Evolutionary conservation across 257 asterid genomes (phyloP).

Genomic region (Gentiana macrophylla): DNA sequence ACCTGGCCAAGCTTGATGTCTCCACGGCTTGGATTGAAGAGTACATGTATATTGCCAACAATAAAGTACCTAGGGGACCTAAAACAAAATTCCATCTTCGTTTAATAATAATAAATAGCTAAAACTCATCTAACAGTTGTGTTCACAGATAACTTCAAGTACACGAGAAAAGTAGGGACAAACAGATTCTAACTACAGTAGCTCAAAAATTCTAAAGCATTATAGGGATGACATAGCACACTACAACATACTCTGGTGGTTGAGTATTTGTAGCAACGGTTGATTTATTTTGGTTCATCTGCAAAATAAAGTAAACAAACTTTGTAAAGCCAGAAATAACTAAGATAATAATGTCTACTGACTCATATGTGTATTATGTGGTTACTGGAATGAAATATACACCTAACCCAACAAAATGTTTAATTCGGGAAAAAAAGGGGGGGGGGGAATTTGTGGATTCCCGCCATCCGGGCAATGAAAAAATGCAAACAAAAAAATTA

Average conservation of each 20-base stretch:
- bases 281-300: conserved; percentile 43
- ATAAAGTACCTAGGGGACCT: conserved; percentile 33
- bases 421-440: not conserved
- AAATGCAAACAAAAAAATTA: not conserved
- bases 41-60: conserved; percentile 78
- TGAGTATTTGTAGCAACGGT: conserved; percentile 17
- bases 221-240: conserved; percentile 7
- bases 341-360: not conserved
- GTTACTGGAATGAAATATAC: no score
- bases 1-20: conserved; percentile 96
- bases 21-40: conserved; percentile 86
- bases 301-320: conserved; percentile 9
- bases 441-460: not conserved
- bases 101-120: conserved; percentile 3
- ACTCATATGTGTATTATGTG: not conserved
- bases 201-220: not conserved
- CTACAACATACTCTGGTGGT: conserved; percentile 22
- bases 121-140: not conserved
- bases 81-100: conserved; percentile 20
- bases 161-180: not conserved
- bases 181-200: not conserved
- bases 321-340: not conserved
- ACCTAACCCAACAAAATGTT: no score
- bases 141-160: not conserved
- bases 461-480: not conserved